Base-by-base conservation (phyloP, 495 filamentous ascomycete genomes). In the Clavariopsis aquatica region DNA sequence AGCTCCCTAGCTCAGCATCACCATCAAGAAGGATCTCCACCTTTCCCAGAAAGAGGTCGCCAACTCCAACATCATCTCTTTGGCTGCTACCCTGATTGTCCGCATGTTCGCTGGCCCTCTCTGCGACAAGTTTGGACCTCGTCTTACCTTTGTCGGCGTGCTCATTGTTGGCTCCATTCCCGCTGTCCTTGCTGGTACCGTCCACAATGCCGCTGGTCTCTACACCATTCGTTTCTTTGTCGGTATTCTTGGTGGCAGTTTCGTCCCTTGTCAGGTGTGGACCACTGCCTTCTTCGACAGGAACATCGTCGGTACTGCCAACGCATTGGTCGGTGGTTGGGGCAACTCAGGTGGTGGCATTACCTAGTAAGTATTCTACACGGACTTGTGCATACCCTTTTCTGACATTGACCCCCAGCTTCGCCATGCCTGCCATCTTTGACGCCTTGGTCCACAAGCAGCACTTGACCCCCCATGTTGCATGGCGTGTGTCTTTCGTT, bases 181-280 rank as follows among this genome's bases (percentile, higher is more conserved):
- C 1, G 5, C 55, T 19, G 55, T 20, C 17, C 55, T 58, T 31
- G 55, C 55, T 47, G 55, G 55, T 2, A 83, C 90, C 0, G 84
- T 93, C 46, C 84, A 84, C 36, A 84, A 80, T 54, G 86, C 88
- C 0, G 75, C 79, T 0, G 89, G 93, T 0, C 82, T 98, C 26
- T 85, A 92, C 59, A 80, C 86, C 15, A 79, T 93, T 57, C 87
- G 93, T 41, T 96, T 97, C 79, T 98, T 97, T 75, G 82, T 97
- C 51, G 93, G 93, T 36, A 95, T 98, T 56, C 82, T 98, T 0
- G 93, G 93, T 22, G 92, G 88, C 0, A 84, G 84, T 2, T 98
- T 98, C 66, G 93, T 98, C 1, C 93, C 93, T 1, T 97, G 93
- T 75, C 93, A 96, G 68, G 93, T 97, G 4, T 98, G 93, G 93